Evolutionary conservation across 345 rosid species (phyloP), one percentile per base, ranked within the genome.

Genomic region (Melaleuca alternifolia): DNA sequence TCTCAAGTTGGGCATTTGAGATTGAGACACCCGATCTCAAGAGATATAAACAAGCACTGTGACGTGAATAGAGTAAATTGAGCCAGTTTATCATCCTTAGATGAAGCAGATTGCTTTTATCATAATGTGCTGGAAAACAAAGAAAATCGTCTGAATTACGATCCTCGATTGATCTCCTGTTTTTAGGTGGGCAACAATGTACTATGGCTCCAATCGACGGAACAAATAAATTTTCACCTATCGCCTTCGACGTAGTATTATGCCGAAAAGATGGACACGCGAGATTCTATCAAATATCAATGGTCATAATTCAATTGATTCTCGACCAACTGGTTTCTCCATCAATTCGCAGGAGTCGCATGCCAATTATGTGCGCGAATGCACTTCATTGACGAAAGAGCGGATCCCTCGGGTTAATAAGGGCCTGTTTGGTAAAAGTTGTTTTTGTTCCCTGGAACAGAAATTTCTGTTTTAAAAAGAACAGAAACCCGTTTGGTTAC

Each of bases 171-270:
- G 0, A 33, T 65, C 6, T 30, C 10, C 2, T 7, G 77, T 33
- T 1, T 5, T 62, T 23, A 0, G 1, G 16, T 4, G 1, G 1
- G 10, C 18, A 30, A 18, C 33, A 3, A 71, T 33, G 48, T 18
- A 18, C 3, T 6, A 4, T 1, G 2, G 10, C 11, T 33, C 21
- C 23, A 33, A 59, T 59, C 0, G 1, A n/a, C n/a, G 16, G 8
- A 12, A n/a, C 0, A 5, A 0, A 59, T 12, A 12, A 59, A 53
- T 1, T 71, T 33, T 33, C 0, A 1, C 4, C 0, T 0, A 0
- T 33, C 24, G 8, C 1, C 0, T 71, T 33, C 0, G 0, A 71
- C 0, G 0, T 2, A 21, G 18, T 18, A 53, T 53, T 53, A 7
- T 7, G 6, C 1, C 2, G 10, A 1, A 20, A 51, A 51, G 16